Conservation (phyloP, 129 eudicot species). For the Flaveria ramosissima region DNA sequence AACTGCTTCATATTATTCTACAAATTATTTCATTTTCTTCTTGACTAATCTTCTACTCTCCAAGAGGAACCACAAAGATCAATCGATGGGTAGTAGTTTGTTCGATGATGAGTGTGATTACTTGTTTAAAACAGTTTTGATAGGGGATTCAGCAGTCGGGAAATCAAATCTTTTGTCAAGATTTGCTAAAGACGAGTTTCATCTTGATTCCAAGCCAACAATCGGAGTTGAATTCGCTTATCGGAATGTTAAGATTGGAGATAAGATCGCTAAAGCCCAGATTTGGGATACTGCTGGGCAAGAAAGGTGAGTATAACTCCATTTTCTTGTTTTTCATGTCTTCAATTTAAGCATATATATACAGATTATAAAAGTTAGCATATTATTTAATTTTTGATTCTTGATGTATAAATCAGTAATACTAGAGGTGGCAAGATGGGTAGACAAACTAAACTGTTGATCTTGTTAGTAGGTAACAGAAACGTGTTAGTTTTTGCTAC, state of each 20-base stretch:
- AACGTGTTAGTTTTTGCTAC: neutral
- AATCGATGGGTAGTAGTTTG: conserved; percentile 37
- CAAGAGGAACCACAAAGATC: neutral
- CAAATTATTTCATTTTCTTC: conserved; percentile 18
- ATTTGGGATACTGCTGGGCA: conserved; percentile 94
- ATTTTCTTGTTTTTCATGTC: neutral
- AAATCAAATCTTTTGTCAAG: conserved; percentile 72
- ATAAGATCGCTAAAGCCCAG: conserved; percentile 74
- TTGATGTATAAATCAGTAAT: neutral
- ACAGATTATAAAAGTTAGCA: neutral
- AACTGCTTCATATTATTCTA: conserved; percentile 7
- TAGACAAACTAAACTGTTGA: no score
- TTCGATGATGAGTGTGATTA: conserved; percentile 81
- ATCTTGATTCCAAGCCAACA: conserved; percentile 71
- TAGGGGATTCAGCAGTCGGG: conserved; percentile 86
- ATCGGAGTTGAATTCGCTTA: conserved; percentile 88
- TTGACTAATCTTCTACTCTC: neutral
- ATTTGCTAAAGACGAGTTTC: conserved; percentile 65
- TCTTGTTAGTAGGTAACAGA: neutral
- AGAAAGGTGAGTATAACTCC: conserved; percentile 61
- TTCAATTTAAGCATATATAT: neutral
- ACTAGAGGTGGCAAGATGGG: neutral
- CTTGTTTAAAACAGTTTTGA: conserved; percentile 66
- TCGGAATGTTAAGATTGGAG: conserved; percentile 58
- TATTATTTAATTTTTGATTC: neutral